Evolutionary conservation across 345 rosid genomes (phyloP).

Genomic region (Mercurialis annua): DNA sequence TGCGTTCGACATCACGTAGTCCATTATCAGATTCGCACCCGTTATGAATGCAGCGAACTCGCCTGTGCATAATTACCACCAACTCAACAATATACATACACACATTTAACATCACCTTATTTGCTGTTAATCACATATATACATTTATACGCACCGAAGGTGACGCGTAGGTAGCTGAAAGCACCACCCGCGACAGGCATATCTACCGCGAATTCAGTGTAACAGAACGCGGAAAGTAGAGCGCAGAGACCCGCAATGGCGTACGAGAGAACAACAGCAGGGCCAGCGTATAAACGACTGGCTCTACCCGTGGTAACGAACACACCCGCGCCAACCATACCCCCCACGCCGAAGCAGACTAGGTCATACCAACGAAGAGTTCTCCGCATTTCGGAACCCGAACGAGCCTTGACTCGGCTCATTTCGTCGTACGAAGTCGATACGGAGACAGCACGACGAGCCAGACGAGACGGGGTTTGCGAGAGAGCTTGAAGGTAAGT

Average conservation of each 20-base stretch:
- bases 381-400: constrained; percentile 65
- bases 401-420: constrained; percentile 49
- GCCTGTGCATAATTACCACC: constrained; percentile 36
- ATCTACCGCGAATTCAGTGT: constrained; percentile 96
- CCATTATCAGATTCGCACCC: constrained; percentile 83
- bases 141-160: constrained; percentile 51
- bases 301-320: constrained; percentile 82
- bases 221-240: constrained; percentile 91
- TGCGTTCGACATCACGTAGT: constrained; percentile 91
- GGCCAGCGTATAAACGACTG: constrained; percentile 61
- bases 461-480: constrained; percentile 63
- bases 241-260: constrained; percentile 98
- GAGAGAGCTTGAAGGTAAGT: constrained; percentile 65
- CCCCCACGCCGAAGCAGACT: constrained; percentile 83
- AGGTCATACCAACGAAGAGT: constrained; percentile 86
- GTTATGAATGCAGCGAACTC: constrained; percentile 86
- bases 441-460: constrained; percentile 63
- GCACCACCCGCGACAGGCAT: constrained; percentile 99
- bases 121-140: no score
- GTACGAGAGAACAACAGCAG: constrained; percentile 73
- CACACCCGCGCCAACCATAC: constrained; percentile 97
- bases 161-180: constrained; percentile 83
- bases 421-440: constrained; percentile 70
- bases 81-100: no score
- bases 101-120: no score